A percentile compares a stretch with the other conserved stretches of the same genome.
Evolutionary conservation across 257 asterid species (phyloP).

Genomic region (Petrea volubilis): DNA sequence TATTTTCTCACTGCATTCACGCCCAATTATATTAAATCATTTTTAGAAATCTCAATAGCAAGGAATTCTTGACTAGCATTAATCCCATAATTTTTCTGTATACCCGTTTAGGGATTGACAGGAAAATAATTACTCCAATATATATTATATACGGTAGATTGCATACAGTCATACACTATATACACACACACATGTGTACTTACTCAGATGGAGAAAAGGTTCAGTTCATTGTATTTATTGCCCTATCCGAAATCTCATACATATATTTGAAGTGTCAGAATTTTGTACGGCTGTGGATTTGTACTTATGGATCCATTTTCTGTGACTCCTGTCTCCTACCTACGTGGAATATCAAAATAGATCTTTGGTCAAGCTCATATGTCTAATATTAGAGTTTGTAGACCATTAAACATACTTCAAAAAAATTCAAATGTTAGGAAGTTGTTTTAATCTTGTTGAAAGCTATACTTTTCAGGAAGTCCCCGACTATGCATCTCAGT

Average conservation of each 20-base stretch:
- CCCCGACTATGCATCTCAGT: constrained; percentile 70
- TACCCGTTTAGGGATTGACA: not conserved
- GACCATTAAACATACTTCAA: not conserved
- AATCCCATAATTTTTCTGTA: not conserved
- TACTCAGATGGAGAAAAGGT: not conserved
- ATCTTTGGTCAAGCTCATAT: constrained; percentile 13
- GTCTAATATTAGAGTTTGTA: not conserved
- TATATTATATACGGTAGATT: no score
- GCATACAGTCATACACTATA: no score
- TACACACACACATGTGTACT: not conserved
- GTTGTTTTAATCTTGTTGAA: constrained; percentile 20
- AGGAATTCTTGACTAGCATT: not conserved
- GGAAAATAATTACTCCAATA: not conserved
- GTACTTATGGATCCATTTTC: not conserved
- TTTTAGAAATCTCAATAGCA: not conserved
- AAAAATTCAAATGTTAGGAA: not conserved
- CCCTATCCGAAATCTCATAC: not conserved
- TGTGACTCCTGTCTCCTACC: constrained; percentile 1
- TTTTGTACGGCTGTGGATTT: not conserved
- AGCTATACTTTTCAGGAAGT: constrained; percentile 61
- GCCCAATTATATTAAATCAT: not conserved
- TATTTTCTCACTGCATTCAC: constrained; percentile 12
- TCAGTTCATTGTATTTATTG: not conserved
- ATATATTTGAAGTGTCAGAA: not conserved
- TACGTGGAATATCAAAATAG: not conserved